Evolutionary conservation across 225 moss, liverwort and hornwort genomes (phyloP).

Genomic region (Asterella californica): DNA sequence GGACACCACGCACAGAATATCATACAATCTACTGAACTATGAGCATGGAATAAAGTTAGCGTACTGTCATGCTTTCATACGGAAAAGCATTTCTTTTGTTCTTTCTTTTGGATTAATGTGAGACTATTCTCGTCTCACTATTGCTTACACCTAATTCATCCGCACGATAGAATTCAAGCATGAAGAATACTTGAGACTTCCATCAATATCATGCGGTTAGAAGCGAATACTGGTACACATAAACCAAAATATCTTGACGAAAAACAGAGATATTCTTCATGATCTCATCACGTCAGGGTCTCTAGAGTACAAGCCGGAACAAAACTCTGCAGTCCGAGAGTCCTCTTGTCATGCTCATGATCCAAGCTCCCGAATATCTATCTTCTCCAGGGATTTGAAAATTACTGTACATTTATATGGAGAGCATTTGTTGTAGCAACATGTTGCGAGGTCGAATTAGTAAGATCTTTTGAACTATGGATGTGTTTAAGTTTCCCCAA

Average conservation of each 20-base stretch:
- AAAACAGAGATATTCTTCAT: background rate
- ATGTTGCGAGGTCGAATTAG: background rate
- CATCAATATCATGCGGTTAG: background rate
- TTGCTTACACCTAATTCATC: background rate
- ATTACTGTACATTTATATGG: background rate
- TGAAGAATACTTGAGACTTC: background rate
- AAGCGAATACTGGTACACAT: background rate
- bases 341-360: background rate
- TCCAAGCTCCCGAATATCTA: constrained; percentile 2
- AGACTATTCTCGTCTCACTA: background rate
- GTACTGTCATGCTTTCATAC: too few relatives aligned
- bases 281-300: background rate
- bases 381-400: constrained; percentile 3
- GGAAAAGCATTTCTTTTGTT: too few relatives aligned
- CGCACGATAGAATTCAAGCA: background rate
- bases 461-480: background rate
- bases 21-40: too few relatives aligned
- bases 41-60: too few relatives aligned
- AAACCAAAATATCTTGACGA: background rate
- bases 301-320: background rate
- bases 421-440: background rate
- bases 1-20: too few relatives aligned
- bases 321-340: background rate
- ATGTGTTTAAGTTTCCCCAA: background rate
- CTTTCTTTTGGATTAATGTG: background rate